phyloP scores from a whole-genome alignment of 495 filamentous ascomycete species.

The Geoglossum glabrum region DNA sequence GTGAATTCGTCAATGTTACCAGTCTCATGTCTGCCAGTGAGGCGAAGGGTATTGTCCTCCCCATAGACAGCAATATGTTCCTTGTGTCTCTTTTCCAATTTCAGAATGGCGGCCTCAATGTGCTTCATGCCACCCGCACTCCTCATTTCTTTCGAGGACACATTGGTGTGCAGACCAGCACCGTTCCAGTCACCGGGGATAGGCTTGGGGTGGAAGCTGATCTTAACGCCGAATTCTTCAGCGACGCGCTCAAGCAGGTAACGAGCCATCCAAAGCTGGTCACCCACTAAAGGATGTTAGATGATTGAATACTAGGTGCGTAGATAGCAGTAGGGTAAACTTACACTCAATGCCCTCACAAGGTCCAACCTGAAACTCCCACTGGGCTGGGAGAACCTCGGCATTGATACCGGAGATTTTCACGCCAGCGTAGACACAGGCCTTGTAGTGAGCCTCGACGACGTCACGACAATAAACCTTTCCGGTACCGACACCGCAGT shows the following conservation, averaged over 20 bases:
- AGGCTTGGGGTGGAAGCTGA: constrained; percentile 93
- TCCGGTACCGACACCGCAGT: constrained; percentile 94
- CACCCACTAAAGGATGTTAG: constrained; percentile 44
- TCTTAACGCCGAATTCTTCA: constrained; percentile 91
- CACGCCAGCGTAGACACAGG: constrained; percentile 77
- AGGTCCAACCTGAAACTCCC: constrained; percentile 98
- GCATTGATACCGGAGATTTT: constrained; percentile 97
- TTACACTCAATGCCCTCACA: constrained; percentile 71
- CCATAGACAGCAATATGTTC: constrained; percentile 98
- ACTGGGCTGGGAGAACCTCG: constrained; percentile 96
- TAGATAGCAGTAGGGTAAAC: constrained; percentile 11
- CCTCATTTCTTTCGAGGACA: constrained; percentile 73
- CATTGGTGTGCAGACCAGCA: constrained; percentile 93
- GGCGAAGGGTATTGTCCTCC: constrained; percentile 76
- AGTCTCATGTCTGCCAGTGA: constrained; percentile 93
- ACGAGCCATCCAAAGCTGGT: constrained; percentile 92
- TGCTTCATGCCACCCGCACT: constrained; percentile 90
- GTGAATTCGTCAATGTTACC: constrained; percentile 83
- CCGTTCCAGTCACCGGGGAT: constrained; percentile 99
- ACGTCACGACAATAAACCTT: constrained; percentile 97
- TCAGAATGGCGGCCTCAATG: constrained; percentile 31
- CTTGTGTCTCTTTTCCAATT: constrained; percentile 60
- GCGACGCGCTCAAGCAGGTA: constrained; percentile 92
- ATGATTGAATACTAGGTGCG: constrained; percentile 4
- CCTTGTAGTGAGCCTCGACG: constrained; percentile 96